Conservation (phyloP, 768 basidiomycete genomes). For the Coprinopsis strossmayeri region DNA sequence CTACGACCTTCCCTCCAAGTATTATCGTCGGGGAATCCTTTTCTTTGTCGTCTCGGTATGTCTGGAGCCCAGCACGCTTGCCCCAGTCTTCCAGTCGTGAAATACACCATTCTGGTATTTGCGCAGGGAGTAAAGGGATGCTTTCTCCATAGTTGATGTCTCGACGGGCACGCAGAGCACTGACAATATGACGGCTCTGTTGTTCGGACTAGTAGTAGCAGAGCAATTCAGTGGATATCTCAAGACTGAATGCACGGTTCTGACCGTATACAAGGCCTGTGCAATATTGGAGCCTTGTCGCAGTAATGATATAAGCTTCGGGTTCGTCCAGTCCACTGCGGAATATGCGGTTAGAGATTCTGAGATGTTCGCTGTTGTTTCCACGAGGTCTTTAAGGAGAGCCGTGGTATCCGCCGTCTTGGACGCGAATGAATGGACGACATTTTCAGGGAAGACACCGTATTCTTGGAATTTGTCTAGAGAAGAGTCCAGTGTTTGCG, state of each 20-base stretch:
- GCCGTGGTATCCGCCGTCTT: constrained; percentile 34
- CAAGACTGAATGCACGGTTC: constrained; percentile 14
- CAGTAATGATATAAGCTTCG: constrained; percentile 62
- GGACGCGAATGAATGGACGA: constrained; percentile 38
- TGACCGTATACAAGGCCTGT: constrained; percentile 47
- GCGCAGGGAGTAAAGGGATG: constrained; percentile 43
- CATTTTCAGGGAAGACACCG: constrained; percentile 27
- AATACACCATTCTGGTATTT: constrained; percentile 51
- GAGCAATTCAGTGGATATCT: constrained; percentile 12
- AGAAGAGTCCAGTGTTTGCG: constrained; percentile 34
- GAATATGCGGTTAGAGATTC: constrained; percentile 47
- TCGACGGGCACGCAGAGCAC: constrained; percentile 38
- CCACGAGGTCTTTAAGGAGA: constrained; percentile 44
- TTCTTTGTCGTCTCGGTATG: constrained; percentile 58
- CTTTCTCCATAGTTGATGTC: constrained; percentile 56
- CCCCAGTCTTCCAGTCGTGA: constrained; percentile 57
- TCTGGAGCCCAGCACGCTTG: constrained; percentile 62
- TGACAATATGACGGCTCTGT: constrained; percentile 42
- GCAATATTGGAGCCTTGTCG: constrained; percentile 55
- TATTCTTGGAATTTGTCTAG: constrained; percentile 35
- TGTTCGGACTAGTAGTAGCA: constrained; percentile 41
- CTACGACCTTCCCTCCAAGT: constrained; percentile 75
- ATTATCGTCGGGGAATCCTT: constrained; percentile 45
- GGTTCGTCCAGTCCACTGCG: constrained; percentile 46
- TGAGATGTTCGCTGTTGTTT: constrained; percentile 44